A percentile compares a stretch with the other conserved stretches of the same genome.
Evolutionary conservation across 2,329 filamentous ascomycete species (phyloP).

Genomic region (Diaporthe eres): DNA sequence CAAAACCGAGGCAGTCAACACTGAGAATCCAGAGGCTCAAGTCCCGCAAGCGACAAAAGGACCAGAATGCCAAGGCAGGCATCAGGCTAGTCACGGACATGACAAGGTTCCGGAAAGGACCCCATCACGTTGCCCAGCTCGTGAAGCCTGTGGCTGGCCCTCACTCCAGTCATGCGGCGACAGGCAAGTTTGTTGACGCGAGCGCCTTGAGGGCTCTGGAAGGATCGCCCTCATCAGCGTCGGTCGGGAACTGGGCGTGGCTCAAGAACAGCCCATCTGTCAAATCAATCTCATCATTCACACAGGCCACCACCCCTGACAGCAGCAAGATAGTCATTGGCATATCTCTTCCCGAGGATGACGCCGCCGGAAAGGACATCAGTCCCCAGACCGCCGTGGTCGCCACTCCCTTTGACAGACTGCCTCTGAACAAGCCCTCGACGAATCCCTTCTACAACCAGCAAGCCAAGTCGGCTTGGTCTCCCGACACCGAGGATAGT

Average conservation of each 20-base stretch:
- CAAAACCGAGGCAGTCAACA: constrained; percentile 53
- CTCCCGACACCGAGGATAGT: constrained; percentile 71
- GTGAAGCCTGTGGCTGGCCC: constrained; percentile 44
- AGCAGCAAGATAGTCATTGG: constrained; percentile 82
- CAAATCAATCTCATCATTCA: neutral
- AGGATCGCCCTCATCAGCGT: constrained; percentile 66
- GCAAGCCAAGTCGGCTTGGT: constrained; percentile 69
- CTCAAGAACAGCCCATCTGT: constrained; percentile 58
- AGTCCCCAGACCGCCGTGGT: constrained; percentile 65
- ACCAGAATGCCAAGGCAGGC: constrained; percentile 72
- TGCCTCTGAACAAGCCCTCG: constrained; percentile 43
- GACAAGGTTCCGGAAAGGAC: constrained; percentile 62
- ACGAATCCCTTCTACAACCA: constrained; percentile 46
- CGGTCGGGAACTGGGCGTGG: constrained; percentile 72
- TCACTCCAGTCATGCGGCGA: constrained; percentile 34
- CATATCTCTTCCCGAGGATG: constrained; percentile 73
- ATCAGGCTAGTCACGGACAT: constrained; percentile 81
- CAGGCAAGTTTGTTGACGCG: constrained; percentile 69
- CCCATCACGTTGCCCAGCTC: constrained; percentile 54
- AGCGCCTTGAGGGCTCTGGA: constrained; percentile 72
- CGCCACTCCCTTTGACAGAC: constrained; percentile 55
- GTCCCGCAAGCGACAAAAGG: constrained; percentile 73
- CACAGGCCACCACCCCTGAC: constrained; percentile 58
- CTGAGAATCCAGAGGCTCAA: constrained; percentile 63
- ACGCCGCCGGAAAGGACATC: constrained; percentile 59